These are phyloP conservation scores for Jamesozyma rosinii DNA, from an alignment of 805 yeast species.

Conservation along the genomic window DNA sequence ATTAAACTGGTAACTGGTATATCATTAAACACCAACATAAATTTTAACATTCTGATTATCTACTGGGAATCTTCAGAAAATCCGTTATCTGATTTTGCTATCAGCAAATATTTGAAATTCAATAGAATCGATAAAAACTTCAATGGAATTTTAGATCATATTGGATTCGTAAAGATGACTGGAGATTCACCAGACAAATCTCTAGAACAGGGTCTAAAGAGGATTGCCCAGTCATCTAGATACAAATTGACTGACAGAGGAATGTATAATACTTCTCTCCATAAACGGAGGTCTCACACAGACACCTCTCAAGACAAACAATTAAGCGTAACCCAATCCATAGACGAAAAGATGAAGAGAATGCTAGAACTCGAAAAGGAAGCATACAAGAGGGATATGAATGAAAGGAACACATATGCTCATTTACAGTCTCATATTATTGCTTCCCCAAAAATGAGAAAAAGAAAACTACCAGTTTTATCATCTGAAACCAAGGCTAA, in stretches of 20 bases:
- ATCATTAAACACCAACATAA: slow-evolving; percentile 28
- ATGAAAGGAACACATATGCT: slow-evolving; percentile 22
- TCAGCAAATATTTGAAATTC: slow-evolving; percentile 15
- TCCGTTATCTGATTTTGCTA: slow-evolving; percentile 10
- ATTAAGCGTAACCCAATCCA: slow-evolving; percentile 8
- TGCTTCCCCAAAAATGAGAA: slow-evolving; percentile 24
- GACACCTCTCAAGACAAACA: slow-evolving; percentile 9
- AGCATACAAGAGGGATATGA: slow-evolving; percentile 9
- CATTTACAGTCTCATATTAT: slow-evolving; percentile 24
- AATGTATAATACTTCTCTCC: slow-evolving; percentile 16
- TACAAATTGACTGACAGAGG: slow-evolving; percentile 31
- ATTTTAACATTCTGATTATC: slow-evolving; percentile 29
- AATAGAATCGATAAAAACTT: slow-evolving; percentile 28
- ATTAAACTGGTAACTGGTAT: slow-evolving; percentile 31
- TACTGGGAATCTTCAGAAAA: slow-evolving; percentile 36
- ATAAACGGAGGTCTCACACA: slow-evolving; percentile 13
- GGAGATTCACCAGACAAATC: slow-evolving; percentile 26
- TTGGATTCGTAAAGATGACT: slow-evolving; percentile 24
- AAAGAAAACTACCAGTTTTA: slow-evolving; percentile 26
- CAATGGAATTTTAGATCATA: slow-evolving; percentile 19
- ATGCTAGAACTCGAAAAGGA: slow-evolving; percentile 21
- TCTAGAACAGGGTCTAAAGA: slow-evolving; percentile 24
- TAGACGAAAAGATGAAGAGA: slow-evolving; percentile 23
- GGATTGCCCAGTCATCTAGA: slow-evolving; percentile 17
- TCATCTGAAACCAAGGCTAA: slow-evolving; percentile 19